phyloP scores from a whole-genome alignment of 352 stramenopile species.

The Blastocystis sp. region DNA sequence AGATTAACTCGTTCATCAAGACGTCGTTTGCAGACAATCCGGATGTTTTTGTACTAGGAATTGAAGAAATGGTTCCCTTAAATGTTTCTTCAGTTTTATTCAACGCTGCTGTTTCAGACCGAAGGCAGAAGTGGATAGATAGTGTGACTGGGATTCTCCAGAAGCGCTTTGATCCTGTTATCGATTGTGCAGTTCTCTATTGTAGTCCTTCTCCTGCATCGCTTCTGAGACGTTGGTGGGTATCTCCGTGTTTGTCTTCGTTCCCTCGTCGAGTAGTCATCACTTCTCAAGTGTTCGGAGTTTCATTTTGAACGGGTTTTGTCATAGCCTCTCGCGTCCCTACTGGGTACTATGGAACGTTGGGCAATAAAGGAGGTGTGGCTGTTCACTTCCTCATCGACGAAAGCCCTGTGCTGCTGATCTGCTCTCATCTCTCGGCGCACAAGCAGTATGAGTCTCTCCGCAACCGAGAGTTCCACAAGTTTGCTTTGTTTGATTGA shows the following conservation, averaged over 20 bases:
- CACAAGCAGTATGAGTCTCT: background rate
- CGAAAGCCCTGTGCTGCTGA: background rate
- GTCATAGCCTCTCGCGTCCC: background rate
- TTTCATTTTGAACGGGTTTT: background rate
- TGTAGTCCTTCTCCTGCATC: background rate
- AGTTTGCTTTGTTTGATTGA: background rate
- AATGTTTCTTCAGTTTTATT: background rate
- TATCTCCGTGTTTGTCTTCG: constrained; percentile 11
- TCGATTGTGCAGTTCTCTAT: background rate
- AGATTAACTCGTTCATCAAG: background rate
- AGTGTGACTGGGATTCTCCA: background rate
- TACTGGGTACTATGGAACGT: background rate
- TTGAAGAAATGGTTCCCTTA: constrained; percentile 47
- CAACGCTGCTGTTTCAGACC: background rate
- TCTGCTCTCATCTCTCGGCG: constrained; percentile 20
- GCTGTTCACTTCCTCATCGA: background rate
- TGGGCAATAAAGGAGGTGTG: constrained; percentile 38
- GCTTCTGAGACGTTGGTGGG: background rate
- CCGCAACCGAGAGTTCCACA: constrained; percentile 3
- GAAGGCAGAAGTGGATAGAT: background rate
- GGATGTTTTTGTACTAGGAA: constrained; percentile 9
- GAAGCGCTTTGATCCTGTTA: background rate
- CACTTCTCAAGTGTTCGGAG: background rate
- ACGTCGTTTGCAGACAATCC: background rate
- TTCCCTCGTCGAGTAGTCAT: background rate